These are phyloP conservation scores for Cladosporium sp. DNA, from an alignment of 2,329 filamentous ascomycete genomes.

Conservation along the genomic window DNA sequence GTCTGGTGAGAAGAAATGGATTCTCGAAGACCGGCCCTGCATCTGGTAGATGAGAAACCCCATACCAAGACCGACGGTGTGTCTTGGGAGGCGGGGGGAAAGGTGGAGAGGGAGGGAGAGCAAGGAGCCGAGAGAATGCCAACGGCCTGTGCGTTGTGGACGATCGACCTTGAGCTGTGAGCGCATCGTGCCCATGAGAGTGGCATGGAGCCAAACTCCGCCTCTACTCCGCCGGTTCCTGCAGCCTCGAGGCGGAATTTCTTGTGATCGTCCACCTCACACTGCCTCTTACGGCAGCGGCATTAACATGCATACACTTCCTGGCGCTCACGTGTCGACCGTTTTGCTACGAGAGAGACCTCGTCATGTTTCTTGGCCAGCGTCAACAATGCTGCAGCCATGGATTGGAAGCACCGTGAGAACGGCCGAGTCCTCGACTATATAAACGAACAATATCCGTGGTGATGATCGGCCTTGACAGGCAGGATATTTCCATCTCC, in stretches of 20 bases:
- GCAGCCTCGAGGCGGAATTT: not conserved
- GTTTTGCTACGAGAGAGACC: not conserved
- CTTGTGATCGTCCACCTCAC: not conserved
- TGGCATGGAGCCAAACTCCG: not conserved
- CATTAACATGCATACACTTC: not conserved
- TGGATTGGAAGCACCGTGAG: conserved; percentile 2
- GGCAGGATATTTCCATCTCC: not conserved
- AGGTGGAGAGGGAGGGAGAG: not conserved
- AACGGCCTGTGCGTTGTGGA: not conserved
- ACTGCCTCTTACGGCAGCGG: not conserved
- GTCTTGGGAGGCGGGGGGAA: conserved; percentile 1
- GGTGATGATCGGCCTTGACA: conserved; percentile 1
- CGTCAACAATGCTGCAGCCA: conserved; percentile 13
- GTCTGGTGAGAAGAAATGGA: not conserved
- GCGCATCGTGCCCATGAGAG: not conserved
- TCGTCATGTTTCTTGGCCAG: conserved; percentile 1
- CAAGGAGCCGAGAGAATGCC: not conserved
- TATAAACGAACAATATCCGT: not conserved
- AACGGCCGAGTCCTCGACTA: not conserved
- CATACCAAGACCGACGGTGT: conserved; percentile 4
- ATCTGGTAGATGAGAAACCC: not conserved
- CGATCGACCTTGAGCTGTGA: not conserved
- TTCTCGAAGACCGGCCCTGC: conserved; percentile 1
- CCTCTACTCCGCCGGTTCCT: not conserved
- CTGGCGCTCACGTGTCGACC: conserved; percentile 2